A percentile compares a stretch with the other conserved stretches of the same genome.
Evolutionary conservation across 495 filamentous ascomycete species (phyloP).

Genomic region (Xylaria scruposa): DNA sequence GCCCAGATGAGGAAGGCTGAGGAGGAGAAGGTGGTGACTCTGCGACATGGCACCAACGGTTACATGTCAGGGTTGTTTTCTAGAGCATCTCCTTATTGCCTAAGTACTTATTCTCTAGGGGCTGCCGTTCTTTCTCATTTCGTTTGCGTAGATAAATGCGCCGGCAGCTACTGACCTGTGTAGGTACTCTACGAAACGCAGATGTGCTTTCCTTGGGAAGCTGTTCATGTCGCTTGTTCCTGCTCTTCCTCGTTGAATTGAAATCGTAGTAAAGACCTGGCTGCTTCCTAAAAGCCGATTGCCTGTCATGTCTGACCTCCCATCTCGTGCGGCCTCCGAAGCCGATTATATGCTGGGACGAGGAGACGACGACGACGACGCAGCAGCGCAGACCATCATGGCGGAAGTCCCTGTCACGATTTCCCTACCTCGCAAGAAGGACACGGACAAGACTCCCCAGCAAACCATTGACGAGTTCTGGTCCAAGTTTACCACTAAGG

Average conservation of each 20-base stretch:
- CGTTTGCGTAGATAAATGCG: neutral
- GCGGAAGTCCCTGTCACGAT: slow-evolving; percentile 34
- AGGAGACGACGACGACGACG: slow-evolving; percentile 27
- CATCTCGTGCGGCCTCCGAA: slow-evolving; percentile 29
- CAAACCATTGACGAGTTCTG: slow-evolving; percentile 78
- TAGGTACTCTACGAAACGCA: neutral
- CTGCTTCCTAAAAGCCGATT: neutral
- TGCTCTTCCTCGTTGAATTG: neutral
- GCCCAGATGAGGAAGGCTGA: neutral
- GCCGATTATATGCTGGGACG: slow-evolving; percentile 25
- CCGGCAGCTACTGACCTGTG: neutral
- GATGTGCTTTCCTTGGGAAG: neutral
- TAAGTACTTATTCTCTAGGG: neutral
- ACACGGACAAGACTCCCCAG: slow-evolving; percentile 66
- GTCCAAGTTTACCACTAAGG: slow-evolving; percentile 73
- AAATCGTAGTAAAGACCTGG: neutral
- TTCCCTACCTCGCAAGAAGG: slow-evolving; percentile 27
- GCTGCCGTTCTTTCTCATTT: neutral
- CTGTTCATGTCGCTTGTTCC: neutral
- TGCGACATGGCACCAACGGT: neutral
- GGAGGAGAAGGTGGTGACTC: neutral
- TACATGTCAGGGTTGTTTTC: neutral
- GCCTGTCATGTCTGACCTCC: slow-evolving; percentile 29
- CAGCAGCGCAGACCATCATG: slow-evolving; percentile 31
- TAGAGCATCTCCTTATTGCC: neutral